Base-by-base conservation (phyloP, 164 flowering plant species). In the Santalum album region DNA sequence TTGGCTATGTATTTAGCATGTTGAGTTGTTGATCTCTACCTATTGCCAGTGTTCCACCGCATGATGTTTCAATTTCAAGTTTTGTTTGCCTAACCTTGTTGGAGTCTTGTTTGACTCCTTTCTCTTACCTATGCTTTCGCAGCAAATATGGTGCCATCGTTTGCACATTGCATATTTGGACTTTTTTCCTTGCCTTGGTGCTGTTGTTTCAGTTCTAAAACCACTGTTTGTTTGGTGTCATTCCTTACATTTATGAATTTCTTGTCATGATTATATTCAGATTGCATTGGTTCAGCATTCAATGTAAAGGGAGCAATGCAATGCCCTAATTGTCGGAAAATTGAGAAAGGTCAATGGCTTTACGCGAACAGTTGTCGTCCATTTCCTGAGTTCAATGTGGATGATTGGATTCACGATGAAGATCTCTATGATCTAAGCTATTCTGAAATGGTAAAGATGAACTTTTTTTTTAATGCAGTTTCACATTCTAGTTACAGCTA, bases 281-380 rank as follows among this genome's bases (percentile, higher is more conserved):
- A 87, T 68, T 90, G 96, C 68, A 87, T 90, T 59, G 98, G 98
- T 53, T 90, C 98, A 20, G 91, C 87, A 26, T 90, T 90, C 67
- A 90, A 90, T 57, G 58, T 67, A 23, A 90, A 87, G 69, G 96
- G 96, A 57, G 75, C 69, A 32, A 90, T 90, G 98, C 92, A 90
- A 58, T 90, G 98, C 72, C 98, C 98, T 27, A 90, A 90, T 71
- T 90, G 98, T 55, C 78, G 96, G 48, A 86, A 87, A 74, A 67
- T 81, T 67, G 98, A 90, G 71, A 78, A 82, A 60, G 96, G 98
- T 34, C 91, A 82, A 46, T 90, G 98, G 98, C 89, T 72, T 45
- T 87, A 59, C 72, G 79, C 91, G 21, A 80, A 72, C 65, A 83
- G 91, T 42, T 69, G 63, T 55, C 82, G 82, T n/a, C 66, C 87